Conservation (phyloP, 164 flowering plant genomes). For the Kalanchoe fedtschenkoi region DNA sequence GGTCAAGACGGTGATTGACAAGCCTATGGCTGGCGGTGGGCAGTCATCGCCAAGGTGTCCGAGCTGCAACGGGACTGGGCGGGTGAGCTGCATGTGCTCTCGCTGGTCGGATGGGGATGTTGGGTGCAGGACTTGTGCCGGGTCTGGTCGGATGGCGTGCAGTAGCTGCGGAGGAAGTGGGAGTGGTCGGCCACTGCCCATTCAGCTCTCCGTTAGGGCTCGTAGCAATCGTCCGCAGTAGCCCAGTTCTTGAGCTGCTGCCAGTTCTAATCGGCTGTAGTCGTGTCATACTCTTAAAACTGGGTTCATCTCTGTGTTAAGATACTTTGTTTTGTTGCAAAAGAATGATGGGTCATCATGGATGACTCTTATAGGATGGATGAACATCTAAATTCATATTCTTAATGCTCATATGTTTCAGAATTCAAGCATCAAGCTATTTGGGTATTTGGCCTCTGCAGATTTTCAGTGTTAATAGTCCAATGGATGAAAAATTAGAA, state of each 20-base stretch:
- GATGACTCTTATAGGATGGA: too few species aligned
- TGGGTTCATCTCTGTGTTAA: neutral
- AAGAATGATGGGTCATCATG: too few species aligned
- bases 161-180: constrained; percentile 89
- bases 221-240: constrained; percentile 27
- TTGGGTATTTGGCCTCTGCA: neutral
- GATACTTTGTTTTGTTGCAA: neutral
- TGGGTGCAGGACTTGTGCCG: constrained; percentile 81
- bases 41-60: constrained; percentile 48
- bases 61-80: constrained; percentile 81
- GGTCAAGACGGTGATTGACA: constrained; percentile 69
- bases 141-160: constrained; percentile 81
- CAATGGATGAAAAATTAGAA: too few species aligned
- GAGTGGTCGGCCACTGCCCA: constrained; percentile 82
- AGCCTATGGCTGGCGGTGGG: constrained; percentile 56
- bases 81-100: constrained; percentile 61
- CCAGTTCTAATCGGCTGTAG: neutral
- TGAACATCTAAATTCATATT: neutral
- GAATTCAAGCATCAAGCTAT: neutral
- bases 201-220: constrained; percentile 46
- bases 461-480: neutral
- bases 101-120: constrained; percentile 92
- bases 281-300: neutral
- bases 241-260: too few species aligned
- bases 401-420: neutral